A percentile compares a stretch with the other conserved stretches of the same genome.
Conservation (phyloP, 495 filamentous ascomycete genomes). For the Xylaria telfairii region DNA sequence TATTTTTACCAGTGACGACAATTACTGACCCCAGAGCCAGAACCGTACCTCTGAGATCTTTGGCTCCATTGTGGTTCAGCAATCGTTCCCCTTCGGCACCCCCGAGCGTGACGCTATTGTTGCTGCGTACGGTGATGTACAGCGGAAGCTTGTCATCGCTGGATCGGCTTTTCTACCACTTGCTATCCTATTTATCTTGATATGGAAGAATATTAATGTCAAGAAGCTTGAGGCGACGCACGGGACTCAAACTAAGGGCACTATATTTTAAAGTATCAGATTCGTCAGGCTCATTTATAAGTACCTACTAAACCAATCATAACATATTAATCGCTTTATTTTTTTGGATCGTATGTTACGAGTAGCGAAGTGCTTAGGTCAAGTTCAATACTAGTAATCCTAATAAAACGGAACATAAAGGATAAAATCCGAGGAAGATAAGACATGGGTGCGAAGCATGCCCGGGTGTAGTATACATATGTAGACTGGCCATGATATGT, state of each 20-base stretch:
- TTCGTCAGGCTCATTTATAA: no score
- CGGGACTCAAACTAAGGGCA: constrained; percentile 45
- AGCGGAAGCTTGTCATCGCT: constrained; percentile 56
- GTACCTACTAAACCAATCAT: no score
- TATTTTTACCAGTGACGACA: no score
- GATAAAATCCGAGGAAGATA: no score
- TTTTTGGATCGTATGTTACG: no score
- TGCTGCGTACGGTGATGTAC: constrained; percentile 58
- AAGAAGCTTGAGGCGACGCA: constrained; percentile 46
- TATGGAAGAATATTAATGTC: constrained; percentile 61
- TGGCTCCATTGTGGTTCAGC: constrained; percentile 61
- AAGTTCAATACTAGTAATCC: no score
- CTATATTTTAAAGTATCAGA: constrained; percentile 30
- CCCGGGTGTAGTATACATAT: no score
- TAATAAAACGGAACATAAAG: no score
- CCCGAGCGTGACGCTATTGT: constrained; percentile 61
- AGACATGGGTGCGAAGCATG: no score
- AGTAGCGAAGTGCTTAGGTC: no score
- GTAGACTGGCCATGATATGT: no score
- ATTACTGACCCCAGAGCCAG: constrained; percentile 48
- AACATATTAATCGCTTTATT: no score
- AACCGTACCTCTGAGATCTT: constrained; percentile 58
- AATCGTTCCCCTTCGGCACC: constrained; percentile 62
- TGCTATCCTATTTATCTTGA: constrained; percentile 47
- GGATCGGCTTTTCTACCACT: constrained; percentile 51